Conservation (phyloP, 768 basidiomycete genomes). For the Thelephora ganbajun region DNA sequence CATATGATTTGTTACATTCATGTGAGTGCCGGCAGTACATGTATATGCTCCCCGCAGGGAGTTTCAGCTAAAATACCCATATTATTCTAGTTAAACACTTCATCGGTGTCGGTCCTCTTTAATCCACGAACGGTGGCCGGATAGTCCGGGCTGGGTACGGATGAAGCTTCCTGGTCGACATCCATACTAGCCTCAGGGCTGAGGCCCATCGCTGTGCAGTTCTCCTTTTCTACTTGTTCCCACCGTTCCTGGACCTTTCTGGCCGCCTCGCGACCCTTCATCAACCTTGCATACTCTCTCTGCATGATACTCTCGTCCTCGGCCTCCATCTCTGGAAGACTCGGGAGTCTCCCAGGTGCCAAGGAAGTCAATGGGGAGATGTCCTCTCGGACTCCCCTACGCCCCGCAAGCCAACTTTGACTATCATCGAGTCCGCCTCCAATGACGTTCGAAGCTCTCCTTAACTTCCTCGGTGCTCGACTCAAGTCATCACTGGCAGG, state of each 20-base stretch:
- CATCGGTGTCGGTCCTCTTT: conserved; percentile 4
- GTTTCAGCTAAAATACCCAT: neutral
- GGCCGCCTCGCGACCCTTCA: no score
- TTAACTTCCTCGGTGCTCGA: no score
- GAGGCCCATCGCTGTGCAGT: conserved; percentile 1
- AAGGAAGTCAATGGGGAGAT: no score
- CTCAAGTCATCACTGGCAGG: no score
- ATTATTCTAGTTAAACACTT: neutral
- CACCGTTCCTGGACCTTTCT: neutral
- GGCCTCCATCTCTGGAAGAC: no score
- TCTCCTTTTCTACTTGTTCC: conserved; percentile 2
- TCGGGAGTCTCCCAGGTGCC: no score
- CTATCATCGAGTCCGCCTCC: no score
- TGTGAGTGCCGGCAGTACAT: conserved; percentile 1
- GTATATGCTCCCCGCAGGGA: neutral
- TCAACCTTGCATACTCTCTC: no score
- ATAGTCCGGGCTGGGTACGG: neutral
- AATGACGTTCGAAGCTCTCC: no score
- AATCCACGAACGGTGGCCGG: neutral
- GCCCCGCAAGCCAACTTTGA: no score
- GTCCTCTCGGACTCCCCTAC: no score
- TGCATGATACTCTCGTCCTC: no score
- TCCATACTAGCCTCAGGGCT: conserved; percentile 1
- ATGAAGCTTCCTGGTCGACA: neutral
- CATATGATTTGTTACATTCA: neutral